Evolutionary conservation across 2,329 filamentous ascomycete species (phyloP), one percentile per base, ranked within the genome.

Genomic region (Aspergillus latus): DNA sequence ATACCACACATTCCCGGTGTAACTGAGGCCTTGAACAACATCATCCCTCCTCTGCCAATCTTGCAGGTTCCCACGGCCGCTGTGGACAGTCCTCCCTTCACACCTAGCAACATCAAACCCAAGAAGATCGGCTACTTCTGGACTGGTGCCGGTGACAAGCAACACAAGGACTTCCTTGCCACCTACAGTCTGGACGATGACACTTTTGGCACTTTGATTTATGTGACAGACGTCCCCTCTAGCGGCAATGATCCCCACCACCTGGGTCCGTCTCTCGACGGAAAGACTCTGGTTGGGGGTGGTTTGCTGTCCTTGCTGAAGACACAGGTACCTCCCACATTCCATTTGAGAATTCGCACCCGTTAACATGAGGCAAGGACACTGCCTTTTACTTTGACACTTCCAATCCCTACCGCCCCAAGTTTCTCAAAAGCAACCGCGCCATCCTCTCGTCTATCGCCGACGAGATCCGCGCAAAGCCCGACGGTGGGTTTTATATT

Each of bases 61-160:
- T 70, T 87, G 9, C 83, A 86, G 64, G 53, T 83, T 4, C 84
- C 83, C 2, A 84, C 81, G n/a, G 83, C 52, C 11, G 45, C 52
- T 10, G 6, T 54, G 13, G 52, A 54, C 29, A 54, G 52, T 16
- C 52, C 83, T 49, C 79, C 83, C 0, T 85, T 84, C 59, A 74
- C 72, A 8, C 72, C 76, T 2, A 82, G 80, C 65, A 73, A 82
- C 58, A 79, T 86, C 66, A 82, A 81, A 72, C 84, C 84, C 29
- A 86, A 86, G 79, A 86, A 86, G 75, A 83, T 86, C 66, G 84
- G 83, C 0, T 85, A 85, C 70, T 85, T 86, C 72, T 86, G 82
- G 82, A 84, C 82, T 51, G 83, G 79, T 16, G 76, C 84, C 34
- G 84, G 81, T 36, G 83, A 86, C 64, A 85, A 86, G 64, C 64